Percentiles rank a stretch among this genome's conserved stretches.
Evolutionary conservation across 2,329 filamentous ascomycete species (phyloP).

Genomic region (Claviceps monticola): DNA sequence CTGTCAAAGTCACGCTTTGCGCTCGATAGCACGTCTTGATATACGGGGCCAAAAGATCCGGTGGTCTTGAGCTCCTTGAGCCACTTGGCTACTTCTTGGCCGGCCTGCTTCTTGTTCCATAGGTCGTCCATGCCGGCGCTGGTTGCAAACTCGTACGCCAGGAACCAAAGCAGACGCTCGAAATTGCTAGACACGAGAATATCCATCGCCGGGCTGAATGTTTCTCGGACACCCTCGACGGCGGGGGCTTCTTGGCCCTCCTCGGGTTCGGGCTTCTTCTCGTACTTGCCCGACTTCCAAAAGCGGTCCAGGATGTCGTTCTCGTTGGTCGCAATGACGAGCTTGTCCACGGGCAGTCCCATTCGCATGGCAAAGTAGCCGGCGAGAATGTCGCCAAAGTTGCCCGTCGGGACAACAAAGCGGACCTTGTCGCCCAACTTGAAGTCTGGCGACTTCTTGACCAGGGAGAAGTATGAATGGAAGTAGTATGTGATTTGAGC

Average conservation of each 20-base stretch:
- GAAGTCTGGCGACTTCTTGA: constrained; percentile 43
- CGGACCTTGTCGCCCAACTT: constrained; percentile 56
- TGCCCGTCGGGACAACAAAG: constrained; percentile 86
- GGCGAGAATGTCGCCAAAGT: constrained; percentile 90
- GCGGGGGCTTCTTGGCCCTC: constrained; percentile 35
- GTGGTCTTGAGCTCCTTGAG: constrained; percentile 64
- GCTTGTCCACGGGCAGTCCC: constrained; percentile 77
- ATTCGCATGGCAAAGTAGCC: constrained; percentile 87
- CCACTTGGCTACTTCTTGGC: constrained; percentile 67
- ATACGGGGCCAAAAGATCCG: constrained; percentile 69
- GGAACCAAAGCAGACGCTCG: constrained; percentile 87
- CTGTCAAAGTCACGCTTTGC: constrained; percentile 69
- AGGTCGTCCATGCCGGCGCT: constrained; percentile 47
- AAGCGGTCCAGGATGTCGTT: constrained; percentile 96
- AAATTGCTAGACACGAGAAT: constrained; percentile 95
- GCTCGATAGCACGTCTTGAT: constrained; percentile 53
- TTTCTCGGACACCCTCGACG: constrained; percentile 72
- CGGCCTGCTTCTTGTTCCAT: constrained; percentile 54
- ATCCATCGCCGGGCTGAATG: constrained; percentile 91
- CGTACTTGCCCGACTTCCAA: constrained; percentile 80
- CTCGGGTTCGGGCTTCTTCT: constrained; percentile 54
- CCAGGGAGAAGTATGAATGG: constrained; percentile 78
- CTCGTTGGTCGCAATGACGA: constrained; percentile 89
- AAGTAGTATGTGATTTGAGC: constrained; percentile 98
- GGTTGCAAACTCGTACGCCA: constrained; percentile 59